phyloP scores from a whole-genome alignment of 1,284 basidiomycete species.

The Marasmius sp. region DNA sequence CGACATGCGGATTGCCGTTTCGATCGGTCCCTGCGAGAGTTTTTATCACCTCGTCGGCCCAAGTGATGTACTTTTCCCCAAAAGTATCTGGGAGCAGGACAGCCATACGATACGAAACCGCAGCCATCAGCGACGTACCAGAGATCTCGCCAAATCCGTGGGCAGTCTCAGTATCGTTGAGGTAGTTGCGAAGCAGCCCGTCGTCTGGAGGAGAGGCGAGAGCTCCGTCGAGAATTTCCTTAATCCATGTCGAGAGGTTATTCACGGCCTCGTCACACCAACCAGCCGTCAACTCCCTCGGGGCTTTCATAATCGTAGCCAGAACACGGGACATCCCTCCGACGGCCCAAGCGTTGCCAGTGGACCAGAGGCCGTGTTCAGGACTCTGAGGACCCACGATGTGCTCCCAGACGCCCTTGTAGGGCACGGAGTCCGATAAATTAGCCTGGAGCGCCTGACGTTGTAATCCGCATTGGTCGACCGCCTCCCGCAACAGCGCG shows the following conservation, averaged over 20 bases:
- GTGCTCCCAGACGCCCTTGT: constrained; percentile 42
- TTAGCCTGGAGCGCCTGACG: constrained; percentile 44
- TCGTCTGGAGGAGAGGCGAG: constrained; percentile 32
- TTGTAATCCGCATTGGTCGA: constrained; percentile 47
- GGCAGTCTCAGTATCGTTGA: constrained; percentile 30
- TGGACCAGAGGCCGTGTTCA: constrained; percentile 39
- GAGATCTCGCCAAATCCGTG: constrained; percentile 43
- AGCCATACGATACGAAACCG: constrained; percentile 41
- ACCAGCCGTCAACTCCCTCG: constrained; percentile 21
- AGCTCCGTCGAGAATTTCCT: constrained; percentile 47
- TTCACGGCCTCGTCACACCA: constrained; percentile 29
- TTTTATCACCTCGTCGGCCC: constrained; percentile 22
- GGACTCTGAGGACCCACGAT: constrained; percentile 34
- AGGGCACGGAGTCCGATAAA: constrained; percentile 14
- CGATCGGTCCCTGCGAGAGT: constrained; percentile 17
- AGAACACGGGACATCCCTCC: constrained; percentile 34
- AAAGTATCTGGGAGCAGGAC: constrained; percentile 18
- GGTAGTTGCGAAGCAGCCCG: constrained; percentile 40
- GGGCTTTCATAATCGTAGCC: constrained; percentile 37
- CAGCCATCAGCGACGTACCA: constrained; percentile 42
- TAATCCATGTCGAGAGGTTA: constrained; percentile 39
- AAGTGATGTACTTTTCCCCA: constrained; percentile 19
- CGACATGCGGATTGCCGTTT: constrained; percentile 28
- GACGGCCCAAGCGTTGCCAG: constrained; percentile 37
- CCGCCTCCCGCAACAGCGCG: constrained; percentile 41